Evolutionary conservation across 148 eudicot genomes (phyloP), one percentile per base, ranked within the genome.

Genomic region (Silene conica): DNA sequence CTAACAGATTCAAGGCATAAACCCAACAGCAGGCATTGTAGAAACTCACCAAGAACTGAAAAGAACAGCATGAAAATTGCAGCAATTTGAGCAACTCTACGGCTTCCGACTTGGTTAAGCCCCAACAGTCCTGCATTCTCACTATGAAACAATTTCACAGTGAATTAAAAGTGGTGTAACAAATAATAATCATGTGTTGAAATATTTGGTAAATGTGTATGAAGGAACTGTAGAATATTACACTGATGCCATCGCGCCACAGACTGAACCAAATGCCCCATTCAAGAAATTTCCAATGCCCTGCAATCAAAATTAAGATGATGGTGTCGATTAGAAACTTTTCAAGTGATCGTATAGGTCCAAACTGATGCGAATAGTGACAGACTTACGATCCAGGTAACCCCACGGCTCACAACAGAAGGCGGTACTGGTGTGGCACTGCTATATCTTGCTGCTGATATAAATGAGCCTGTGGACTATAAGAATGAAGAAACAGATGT

Each of bases 181-280:
- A n/a, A n/a, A n/a, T n/a, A 21, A 25, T 5, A 25, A 7, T 9
- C n/a, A 48, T 25, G 72, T 46, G 19, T 21, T 16, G 50, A 65
- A 65, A 34, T 18, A n/a, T 16, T 34, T 12, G 55, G 13, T 31
- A 10, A 9, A 21, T 60, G 12, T 31, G 23, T 3, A 16, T 14
- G 9, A 56, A 18, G 65, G 8, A 48, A 50, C 8, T 56, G 21
- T 43, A 50, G 68, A 68, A 34, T 65, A 77, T 84, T 91, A 95
- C 97, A 88, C 96, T 83, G 96, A 95, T 78, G 86, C 97, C 20
- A 90, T 90, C 22, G 96, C 83, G 67, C 97, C 98, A 78, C 75
- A 79, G 45, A 78, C 72, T 63, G 97, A 79, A 20, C 98, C 98
- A 69, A 83, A 89, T 43, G 85, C 66, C 15, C 97, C 98, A 79